Conservation (phyloP, 306 rosid species). For the Hippophae rhamnoides region DNA sequence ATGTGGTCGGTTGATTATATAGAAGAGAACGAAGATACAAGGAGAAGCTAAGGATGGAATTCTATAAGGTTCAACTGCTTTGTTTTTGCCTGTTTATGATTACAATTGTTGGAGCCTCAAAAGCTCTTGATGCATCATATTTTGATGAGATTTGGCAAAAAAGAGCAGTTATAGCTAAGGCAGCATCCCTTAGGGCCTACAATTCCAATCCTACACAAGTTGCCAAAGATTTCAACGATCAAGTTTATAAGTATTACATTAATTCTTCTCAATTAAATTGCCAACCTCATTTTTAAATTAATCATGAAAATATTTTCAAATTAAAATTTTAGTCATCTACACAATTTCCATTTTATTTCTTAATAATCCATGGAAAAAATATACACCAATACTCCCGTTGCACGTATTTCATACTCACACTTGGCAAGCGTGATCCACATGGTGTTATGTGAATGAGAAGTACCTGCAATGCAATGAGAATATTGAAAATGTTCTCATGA, state of each 20-base stretch:
- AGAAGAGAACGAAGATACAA: background rate
- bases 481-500: too few relatives aligned
- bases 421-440: too few relatives aligned
- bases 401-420: too few relatives aligned
- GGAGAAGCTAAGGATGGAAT: constrained; percentile 16
- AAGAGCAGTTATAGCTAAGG: constrained; percentile 27
- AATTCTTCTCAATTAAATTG: background rate
- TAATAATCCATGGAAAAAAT: too few relatives aligned
- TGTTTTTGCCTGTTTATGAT: constrained; percentile 15
- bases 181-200: constrained; percentile 22
- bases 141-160: constrained; percentile 32
- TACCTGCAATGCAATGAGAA: too few relatives aligned
- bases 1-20: too few relatives aligned
- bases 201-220: constrained; percentile 18
- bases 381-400: too few relatives aligned
- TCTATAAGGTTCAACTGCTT: constrained; percentile 20
- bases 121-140: constrained; percentile 23
- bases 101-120: constrained; percentile 15
- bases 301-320: background rate
- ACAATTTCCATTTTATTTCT: too few relatives aligned
- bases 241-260: constrained; percentile 23
- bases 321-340: too few relatives aligned
- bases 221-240: constrained; percentile 17
- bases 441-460: too few relatives aligned
- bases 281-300: too few relatives aligned